phyloP scores from a whole-genome alignment of 768 basidiomycete genomes.

The Lactarius tabidus region DNA sequence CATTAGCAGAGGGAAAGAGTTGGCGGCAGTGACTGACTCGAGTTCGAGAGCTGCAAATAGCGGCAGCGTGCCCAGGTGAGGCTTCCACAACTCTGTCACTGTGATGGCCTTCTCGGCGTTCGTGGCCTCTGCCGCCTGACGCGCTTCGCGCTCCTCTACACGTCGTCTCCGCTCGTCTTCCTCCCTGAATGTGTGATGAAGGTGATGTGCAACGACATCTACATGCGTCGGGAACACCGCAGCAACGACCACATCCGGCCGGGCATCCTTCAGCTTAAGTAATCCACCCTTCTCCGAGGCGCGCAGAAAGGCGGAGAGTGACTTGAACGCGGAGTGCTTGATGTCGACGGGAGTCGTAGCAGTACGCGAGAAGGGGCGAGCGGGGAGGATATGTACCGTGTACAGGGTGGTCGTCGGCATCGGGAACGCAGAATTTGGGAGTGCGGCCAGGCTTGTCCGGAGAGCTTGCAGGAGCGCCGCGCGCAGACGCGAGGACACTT shows the following conservation, averaged over 20 bases:
- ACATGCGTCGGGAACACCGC: constrained; percentile 55
- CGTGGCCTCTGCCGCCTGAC: constrained; percentile 48
- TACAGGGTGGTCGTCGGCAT: constrained; percentile 75
- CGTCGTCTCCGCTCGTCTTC: constrained; percentile 60
- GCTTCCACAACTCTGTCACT: constrained; percentile 74
- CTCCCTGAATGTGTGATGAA: constrained; percentile 60
- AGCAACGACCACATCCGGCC: constrained; percentile 34
- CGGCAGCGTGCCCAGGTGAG: constrained; percentile 48
- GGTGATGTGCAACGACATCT: constrained; percentile 47
- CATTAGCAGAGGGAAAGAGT: constrained; percentile 5
- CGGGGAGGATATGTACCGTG: constrained; percentile 71
- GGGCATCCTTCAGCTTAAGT: constrained; percentile 62
- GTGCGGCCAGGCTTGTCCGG: constrained; percentile 41
- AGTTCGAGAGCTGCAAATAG: constrained; percentile 64
- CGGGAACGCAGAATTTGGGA: constrained; percentile 59
- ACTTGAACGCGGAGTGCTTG: constrained; percentile 77
- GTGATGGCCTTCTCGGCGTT: constrained; percentile 45
- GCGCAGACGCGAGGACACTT: constrained; percentile 56
- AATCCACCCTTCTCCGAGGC: constrained; percentile 68
- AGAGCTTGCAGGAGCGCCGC: constrained; percentile 65
- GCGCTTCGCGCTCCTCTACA: constrained; percentile 50
- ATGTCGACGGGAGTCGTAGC: constrained; percentile 53
- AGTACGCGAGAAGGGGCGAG: constrained; percentile 62
- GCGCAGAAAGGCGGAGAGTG: constrained; percentile 77
- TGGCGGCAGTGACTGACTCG: constrained; percentile 42